phyloP scores from a whole-genome alignment of 1,284 basidiomycete genomes.

The Pseudozyma hubeiensis region DNA sequence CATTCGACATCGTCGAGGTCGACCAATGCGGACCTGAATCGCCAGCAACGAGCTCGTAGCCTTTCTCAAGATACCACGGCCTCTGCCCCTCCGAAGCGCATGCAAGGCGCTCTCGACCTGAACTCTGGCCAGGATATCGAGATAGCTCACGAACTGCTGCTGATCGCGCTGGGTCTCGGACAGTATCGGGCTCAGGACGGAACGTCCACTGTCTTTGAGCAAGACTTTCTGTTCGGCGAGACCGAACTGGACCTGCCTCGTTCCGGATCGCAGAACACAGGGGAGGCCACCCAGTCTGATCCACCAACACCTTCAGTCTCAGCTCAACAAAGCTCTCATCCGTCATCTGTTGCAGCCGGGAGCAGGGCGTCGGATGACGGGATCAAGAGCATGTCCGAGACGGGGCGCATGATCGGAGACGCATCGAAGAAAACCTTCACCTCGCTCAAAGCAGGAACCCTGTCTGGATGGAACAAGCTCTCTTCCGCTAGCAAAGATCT shows the following conservation, averaged over 20 bases:
- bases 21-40: slow-evolving; percentile 12
- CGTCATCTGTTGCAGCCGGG: not conserved
- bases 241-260: slow-evolving; percentile 30
- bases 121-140: slow-evolving; percentile 46
- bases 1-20: not conserved
- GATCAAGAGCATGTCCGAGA: slow-evolving; percentile 21
- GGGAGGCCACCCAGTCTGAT: not conserved
- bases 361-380: slow-evolving; percentile 13
- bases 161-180: slow-evolving; percentile 60
- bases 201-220: slow-evolving; percentile 56
- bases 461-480: slow-evolving; percentile 42
- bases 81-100: slow-evolving; percentile 16
- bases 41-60: slow-evolving; percentile 17
- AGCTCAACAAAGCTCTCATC: too few species aligned
- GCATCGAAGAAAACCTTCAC: slow-evolving; percentile 42
- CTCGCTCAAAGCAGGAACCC: slow-evolving; percentile 38
- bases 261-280: slow-evolving; percentile 2
- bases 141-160: slow-evolving; percentile 55
- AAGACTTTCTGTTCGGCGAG: slow-evolving; percentile 57
- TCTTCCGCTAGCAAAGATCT: slow-evolving; percentile 44
- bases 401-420: slow-evolving; percentile 27
- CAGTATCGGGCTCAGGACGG: slow-evolving; percentile 60
- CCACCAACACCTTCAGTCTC: too few species aligned
- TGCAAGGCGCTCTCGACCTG: slow-evolving; percentile 41
- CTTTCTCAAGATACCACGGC: slow-evolving; percentile 18